Conservation (phyloP, 2,329 filamentous ascomycete species). For the Pseudogymnoascus sp. region DNA sequence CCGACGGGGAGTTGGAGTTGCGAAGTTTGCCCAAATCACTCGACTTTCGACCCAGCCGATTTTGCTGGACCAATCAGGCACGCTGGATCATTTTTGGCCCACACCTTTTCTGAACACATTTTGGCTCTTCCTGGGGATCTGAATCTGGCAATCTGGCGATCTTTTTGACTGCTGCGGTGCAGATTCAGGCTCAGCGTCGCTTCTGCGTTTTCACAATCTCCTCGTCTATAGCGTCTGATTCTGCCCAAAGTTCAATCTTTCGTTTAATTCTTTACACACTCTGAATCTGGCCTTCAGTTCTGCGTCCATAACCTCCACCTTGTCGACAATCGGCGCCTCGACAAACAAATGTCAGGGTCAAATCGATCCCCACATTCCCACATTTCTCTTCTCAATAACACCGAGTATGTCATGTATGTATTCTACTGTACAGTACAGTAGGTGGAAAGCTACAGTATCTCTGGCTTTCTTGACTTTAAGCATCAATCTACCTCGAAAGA, state of each 20-base stretch:
- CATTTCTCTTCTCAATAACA: not conserved
- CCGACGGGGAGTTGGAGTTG: not conserved
- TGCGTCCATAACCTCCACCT: not conserved
- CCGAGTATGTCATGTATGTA: too few relatives aligned
- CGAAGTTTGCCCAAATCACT: not conserved
- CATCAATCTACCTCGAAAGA: too few relatives aligned
- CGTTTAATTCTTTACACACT: not conserved
- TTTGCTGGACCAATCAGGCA: constrained; percentile 8
- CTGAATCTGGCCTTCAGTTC: constrained; percentile 3
- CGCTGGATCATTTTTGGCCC: constrained; percentile 3
- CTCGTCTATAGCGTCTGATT: constrained; percentile 9
- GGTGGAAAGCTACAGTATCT: too few relatives aligned
- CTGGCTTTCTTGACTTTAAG: too few relatives aligned
- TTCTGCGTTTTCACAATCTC: constrained; percentile 6
- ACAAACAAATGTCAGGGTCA: constrained; percentile 7
- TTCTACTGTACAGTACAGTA: too few relatives aligned
- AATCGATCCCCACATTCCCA: constrained; percentile 3
- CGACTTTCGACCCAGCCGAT: not conserved
- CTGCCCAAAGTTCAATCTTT: not conserved
- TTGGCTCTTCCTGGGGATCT: not conserved
- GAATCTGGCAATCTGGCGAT: not conserved
- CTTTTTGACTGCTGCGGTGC: not conserved
- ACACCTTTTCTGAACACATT: constrained; percentile 5
- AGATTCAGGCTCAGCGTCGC: not conserved
- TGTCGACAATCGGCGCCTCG: not conserved